phyloP scores from a whole-genome alignment of 495 filamentous ascomycete genomes.

The Parathielavia appendiculata region DNA sequence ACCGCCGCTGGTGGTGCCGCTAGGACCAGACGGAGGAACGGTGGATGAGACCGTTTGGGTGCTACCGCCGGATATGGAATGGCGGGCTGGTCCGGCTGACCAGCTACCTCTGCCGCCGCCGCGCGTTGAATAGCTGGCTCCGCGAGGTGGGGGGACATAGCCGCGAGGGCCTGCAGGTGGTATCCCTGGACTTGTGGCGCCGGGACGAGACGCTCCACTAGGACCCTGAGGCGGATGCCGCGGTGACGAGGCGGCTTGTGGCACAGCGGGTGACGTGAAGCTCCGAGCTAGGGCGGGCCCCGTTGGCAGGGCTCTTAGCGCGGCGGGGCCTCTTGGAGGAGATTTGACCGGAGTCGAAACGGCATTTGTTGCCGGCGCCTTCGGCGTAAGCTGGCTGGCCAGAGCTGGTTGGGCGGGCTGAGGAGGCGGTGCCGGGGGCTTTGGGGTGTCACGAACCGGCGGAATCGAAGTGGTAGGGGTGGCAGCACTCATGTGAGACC shows the following conservation, averaged over 20 bases:
- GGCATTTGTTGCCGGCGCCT: conserved; percentile 25
- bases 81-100: conserved; percentile 33
- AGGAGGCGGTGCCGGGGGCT: conserved; percentile 21
- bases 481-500: conserved; percentile 23
- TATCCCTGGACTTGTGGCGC: conserved; percentile 34
- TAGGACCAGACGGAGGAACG: conserved; percentile 29
- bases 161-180: conserved; percentile 46
- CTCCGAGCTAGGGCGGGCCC: conserved; percentile 41
- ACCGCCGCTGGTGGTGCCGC: conserved; percentile 26
- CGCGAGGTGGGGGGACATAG: conserved; percentile 35
- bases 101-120: conserved; percentile 41
- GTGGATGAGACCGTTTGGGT: conserved; percentile 29
- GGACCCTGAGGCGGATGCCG: conserved; percentile 32
- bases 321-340: conserved; percentile 46
- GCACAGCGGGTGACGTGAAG: conserved; percentile 30
- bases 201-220: conserved; percentile 30
- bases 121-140: conserved; percentile 35
- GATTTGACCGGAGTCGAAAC: conserved; percentile 29
- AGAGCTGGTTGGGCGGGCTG: conserved; percentile 16
- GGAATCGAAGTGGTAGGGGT: conserved; percentile 29
- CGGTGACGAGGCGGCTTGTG: conserved; percentile 29
- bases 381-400: conserved; percentile 7
- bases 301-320: conserved; percentile 42
- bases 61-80: conserved; percentile 24
- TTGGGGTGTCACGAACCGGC: conserved; percentile 26